Evolutionary conservation across 106 monocot species (phyloP).

Genomic region (Agapanthus africanus): DNA sequence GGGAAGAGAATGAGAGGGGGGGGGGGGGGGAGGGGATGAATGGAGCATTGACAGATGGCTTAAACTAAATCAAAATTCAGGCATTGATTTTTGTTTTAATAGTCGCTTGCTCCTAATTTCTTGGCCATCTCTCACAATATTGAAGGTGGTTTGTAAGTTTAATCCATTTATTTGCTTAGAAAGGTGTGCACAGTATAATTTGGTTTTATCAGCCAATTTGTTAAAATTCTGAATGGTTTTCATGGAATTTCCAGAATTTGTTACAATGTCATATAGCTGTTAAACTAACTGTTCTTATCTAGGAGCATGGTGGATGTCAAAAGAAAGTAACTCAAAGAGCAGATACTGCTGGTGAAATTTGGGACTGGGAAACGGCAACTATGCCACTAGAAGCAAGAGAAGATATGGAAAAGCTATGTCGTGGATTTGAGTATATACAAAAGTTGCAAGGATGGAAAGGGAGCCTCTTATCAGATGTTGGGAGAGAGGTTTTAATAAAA

Average conservation of each 20-base stretch:
- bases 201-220: not conserved
- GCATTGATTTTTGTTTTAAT: not conserved
- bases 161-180: not conserved
- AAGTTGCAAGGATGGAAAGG: no score
- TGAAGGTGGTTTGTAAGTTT: not conserved
- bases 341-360: conserved; percentile 1
- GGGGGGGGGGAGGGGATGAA: no score
- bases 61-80: not conserved
- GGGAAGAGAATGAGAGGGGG: no score
- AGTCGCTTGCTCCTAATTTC: not conserved
- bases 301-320: not conserved
- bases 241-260: not conserved
- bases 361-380: conserved; percentile 5
- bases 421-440: no score
- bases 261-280: not conserved
- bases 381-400: conserved; percentile 3
- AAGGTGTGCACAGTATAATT: not conserved
- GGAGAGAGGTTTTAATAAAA: no score
- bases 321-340: not conserved
- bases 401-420: not conserved
- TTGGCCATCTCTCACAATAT: not conserved
- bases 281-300: not conserved
- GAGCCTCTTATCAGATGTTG: no score
- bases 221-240: conserved; percentile 1
- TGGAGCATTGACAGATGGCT: not conserved